Percentiles rank a stretch among this genome's conserved stretches.
Evolutionary conservation across 345 rosid genomes (phyloP).

Genomic region (Camelina hispida): DNA sequence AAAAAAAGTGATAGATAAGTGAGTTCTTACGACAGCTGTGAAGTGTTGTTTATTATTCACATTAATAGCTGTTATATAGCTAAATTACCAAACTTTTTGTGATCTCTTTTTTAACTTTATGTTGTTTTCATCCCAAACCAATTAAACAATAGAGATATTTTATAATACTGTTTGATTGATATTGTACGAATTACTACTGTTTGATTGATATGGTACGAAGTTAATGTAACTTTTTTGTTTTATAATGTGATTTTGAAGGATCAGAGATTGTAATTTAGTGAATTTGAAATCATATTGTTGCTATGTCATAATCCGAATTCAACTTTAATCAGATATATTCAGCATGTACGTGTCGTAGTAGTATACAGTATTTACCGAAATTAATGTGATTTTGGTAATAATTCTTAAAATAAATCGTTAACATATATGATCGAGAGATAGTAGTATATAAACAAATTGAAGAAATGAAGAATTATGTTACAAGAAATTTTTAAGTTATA

Average conservation of each 20-base stretch:
- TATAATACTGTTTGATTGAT: background rate
- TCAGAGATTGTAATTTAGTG: background rate
- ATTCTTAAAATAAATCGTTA: background rate
- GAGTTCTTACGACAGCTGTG: conserved; percentile 42
- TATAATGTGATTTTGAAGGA: background rate
- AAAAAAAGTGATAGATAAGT: conserved; percentile 30
- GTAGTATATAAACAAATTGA: background rate
- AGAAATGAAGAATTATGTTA: background rate
- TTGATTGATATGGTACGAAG: background rate
- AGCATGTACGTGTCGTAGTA: background rate
- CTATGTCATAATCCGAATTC: background rate
- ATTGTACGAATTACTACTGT: background rate
- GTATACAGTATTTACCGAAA: background rate
- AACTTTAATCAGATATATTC: background rate
- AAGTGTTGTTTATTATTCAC: conserved; percentile 35
- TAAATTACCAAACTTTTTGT: conserved; percentile 37
- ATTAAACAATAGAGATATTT: background rate
- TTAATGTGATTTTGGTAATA: background rate
- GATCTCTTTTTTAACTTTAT: conserved; percentile 21
- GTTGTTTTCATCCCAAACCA: conserved; percentile 21
- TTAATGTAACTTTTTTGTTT: background rate
- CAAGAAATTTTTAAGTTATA: no score
- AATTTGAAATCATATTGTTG: background rate
- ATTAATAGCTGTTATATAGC: conserved; percentile 39
- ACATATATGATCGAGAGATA: background rate